Conservation (phyloP, 1,139 yeast species). For the Wickerhamomyces sp. region DNA sequence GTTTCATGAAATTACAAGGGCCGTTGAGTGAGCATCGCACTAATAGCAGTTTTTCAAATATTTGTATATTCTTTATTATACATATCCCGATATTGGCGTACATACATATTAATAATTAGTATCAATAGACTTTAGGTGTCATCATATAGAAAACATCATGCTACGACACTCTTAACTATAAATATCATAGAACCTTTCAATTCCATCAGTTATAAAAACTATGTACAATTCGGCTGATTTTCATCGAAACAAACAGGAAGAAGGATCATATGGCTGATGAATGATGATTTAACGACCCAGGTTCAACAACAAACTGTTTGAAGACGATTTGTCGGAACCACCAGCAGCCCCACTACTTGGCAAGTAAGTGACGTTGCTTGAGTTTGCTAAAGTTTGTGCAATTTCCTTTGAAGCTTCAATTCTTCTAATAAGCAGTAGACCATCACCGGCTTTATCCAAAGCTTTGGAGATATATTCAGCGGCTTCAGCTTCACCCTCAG, state of each 20-base stretch:
- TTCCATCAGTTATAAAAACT: too few relatives aligned
- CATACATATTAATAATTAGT: too few relatives aligned
- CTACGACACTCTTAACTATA: too few relatives aligned
- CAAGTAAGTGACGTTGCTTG: conserved; percentile 87
- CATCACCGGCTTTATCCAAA: conserved; percentile 92
- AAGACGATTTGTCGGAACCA: conserved; percentile 28
- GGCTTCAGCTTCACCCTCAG: conserved; percentile 99
- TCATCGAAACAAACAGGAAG: too few relatives aligned
- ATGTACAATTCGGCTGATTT: conserved; percentile 9
- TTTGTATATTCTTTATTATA: too few relatives aligned
- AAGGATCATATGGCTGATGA: not conserved
- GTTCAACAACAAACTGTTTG: conserved; percentile 49
- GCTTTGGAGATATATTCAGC: conserved; percentile 96
- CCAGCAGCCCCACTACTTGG: conserved; percentile 48
- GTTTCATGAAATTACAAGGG: too few relatives aligned
- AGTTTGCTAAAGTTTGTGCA: conserved; percentile 78
- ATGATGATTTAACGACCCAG: conserved; percentile 42
- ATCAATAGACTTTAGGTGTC: too few relatives aligned
- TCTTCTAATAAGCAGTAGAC: conserved; percentile 88
- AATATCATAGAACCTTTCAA: not conserved
- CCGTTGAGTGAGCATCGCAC: too few relatives aligned
- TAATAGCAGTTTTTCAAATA: too few relatives aligned
- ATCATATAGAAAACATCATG: too few relatives aligned
- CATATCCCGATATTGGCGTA: too few relatives aligned
- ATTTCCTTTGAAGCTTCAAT: conserved; percentile 96